Percentiles rank a stretch among this genome's conserved stretches.
phyloP scores from a whole-genome alignment of 805 yeast genomes.

The Hanseniaspora lachancei region DNA sequence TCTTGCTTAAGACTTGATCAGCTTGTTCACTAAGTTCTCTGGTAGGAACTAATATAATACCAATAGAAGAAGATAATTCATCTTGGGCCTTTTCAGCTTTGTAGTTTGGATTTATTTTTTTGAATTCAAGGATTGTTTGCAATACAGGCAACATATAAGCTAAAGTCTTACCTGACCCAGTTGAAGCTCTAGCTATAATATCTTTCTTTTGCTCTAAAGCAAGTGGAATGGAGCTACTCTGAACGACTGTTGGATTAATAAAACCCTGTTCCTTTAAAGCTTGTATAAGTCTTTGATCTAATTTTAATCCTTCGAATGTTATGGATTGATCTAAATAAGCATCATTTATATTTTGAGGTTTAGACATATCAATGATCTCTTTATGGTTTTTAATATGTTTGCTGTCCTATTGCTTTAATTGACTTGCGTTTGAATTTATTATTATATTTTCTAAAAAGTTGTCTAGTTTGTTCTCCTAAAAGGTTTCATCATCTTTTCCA shows the following conservation, averaged over 20 bases:
- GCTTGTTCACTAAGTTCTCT: conserved; percentile 87
- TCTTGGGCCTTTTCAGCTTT: conserved; percentile 17
- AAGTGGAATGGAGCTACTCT: conserved; percentile 79
- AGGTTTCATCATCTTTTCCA: too few relatives aligned
- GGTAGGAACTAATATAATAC: conserved; percentile 80
- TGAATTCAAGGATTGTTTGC: conserved; percentile 50
- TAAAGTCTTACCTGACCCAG: conserved; percentile 93
- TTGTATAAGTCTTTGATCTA: conserved; percentile 73
- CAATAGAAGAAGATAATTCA: conserved; percentile 29
- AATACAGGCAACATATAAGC: conserved; percentile 81
- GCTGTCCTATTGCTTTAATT: neutral
- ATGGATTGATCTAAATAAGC: conserved; percentile 60
- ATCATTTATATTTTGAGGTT: conserved; percentile 39
- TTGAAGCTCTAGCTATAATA: conserved; percentile 82
- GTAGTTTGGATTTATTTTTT: conserved; percentile 21
- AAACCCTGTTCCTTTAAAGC: conserved; percentile 73
- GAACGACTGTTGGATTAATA: conserved; percentile 78
- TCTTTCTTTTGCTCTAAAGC: conserved; percentile 85
- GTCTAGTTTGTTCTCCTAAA: too few relatives aligned
- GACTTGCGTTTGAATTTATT: too few relatives aligned
- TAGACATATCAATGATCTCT: conserved; percentile 17
- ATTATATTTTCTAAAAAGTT: too few relatives aligned
- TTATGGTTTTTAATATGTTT: neutral
- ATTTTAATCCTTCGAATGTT: conserved; percentile 60
- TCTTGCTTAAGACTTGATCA: conserved; percentile 48